These are phyloP conservation scores for Cokeromyces recurvatus DNA, from an alignment of 371 early-diverging fungal species.

Conservation along the genomic window DNA sequence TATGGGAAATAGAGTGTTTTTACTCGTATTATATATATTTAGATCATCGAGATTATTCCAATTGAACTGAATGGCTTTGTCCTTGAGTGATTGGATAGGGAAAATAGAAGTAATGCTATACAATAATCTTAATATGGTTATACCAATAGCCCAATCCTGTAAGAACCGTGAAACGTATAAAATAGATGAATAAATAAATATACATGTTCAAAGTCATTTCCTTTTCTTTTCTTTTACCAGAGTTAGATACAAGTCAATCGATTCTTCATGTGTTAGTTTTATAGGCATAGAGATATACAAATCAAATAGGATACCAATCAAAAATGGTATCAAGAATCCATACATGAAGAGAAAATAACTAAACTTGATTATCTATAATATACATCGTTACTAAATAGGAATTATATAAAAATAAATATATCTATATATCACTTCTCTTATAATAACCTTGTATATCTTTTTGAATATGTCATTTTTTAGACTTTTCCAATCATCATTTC, in stretches of 20 bases:
- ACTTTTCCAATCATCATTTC: background rate
- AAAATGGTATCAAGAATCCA: conserved; percentile 41
- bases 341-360: conserved; percentile 24
- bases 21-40: conserved; percentile 8
- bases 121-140: conserved; percentile 34
- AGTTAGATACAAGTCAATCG: conserved; percentile 20
- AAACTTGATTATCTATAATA: conserved; percentile 13
- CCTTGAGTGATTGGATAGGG: conserved; percentile 13
- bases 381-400: too few species aligned
- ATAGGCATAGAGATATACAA: conserved; percentile 43
- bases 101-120: conserved; percentile 22
- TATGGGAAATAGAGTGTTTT: conserved; percentile 13
- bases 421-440: too few species aligned
- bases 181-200: conserved; percentile 7
- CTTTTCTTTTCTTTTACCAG: conserved; percentile 1
- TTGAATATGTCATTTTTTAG: background rate
- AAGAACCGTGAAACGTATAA: background rate
- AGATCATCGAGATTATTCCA: conserved; percentile 9
- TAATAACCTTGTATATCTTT: conserved; percentile 4
- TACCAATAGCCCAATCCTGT: conserved; percentile 49
- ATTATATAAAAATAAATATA: too few species aligned
- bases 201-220: too few species aligned
- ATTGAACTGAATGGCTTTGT: background rate
- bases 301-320: conserved; percentile 41
- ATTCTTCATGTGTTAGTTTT: conserved; percentile 9